Evolutionary conservation across 2,329 filamentous ascomycete species (phyloP).

Genomic region (Exophiala sideris): DNA sequence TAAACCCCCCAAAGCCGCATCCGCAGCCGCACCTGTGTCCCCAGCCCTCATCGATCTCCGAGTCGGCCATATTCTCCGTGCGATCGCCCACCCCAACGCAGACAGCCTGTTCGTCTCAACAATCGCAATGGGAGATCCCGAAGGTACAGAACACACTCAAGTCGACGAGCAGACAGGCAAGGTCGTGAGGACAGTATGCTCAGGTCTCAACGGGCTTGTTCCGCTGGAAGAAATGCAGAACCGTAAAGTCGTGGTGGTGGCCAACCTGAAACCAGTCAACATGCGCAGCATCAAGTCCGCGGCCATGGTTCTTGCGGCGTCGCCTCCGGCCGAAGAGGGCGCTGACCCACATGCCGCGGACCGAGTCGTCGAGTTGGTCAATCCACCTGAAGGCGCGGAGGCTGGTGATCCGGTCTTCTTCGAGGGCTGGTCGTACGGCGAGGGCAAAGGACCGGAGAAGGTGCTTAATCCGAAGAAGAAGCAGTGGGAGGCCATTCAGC

Average conservation of each 20-base stretch:
- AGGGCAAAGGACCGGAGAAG: constrained; percentile 67
- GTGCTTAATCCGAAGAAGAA: constrained; percentile 99
- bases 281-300: constrained; percentile 84
- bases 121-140: constrained; percentile 85
- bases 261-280: constrained; percentile 98
- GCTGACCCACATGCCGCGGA: constrained; percentile 83
- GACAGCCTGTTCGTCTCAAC: constrained; percentile 95
- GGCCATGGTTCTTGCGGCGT: constrained; percentile 94
- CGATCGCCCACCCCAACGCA: constrained; percentile 90
- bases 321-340: constrained; percentile 69
- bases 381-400: constrained; percentile 70
- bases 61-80: constrained; percentile 96
- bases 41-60: constrained; percentile 89
- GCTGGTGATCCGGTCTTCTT: constrained; percentile 90
- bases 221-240: constrained; percentile 95
- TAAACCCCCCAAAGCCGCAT: constrained; percentile 67
- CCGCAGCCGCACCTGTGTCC: constrained; percentile 71
- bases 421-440: constrained; percentile 80
- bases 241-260: constrained; percentile 91
- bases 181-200: constrained; percentile 91
- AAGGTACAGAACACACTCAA: constrained; percentile 80
- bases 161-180: constrained; percentile 78
- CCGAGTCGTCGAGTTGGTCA: constrained; percentile 74
- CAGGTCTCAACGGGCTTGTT: constrained; percentile 86
- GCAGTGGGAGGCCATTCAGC: constrained; percentile 95